Conservation (phyloP, 208 protist species). For the Willaertia magna region DNA sequence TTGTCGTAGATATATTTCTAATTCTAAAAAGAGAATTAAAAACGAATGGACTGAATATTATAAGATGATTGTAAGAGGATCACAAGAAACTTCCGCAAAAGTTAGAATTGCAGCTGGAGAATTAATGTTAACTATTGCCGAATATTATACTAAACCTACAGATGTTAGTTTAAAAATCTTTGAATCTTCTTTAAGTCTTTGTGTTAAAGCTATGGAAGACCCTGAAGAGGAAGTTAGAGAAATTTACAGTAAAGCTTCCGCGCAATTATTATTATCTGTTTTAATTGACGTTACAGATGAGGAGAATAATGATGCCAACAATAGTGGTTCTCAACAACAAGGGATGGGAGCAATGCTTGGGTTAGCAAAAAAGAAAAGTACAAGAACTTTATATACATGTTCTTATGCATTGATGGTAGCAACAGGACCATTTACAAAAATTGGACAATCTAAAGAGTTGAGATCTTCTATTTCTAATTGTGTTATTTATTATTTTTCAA, state of each 20-base stretch:
- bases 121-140: not conserved
- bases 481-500: not conserved
- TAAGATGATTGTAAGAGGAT: not conserved
- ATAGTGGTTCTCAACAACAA: too few relatives aligned
- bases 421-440: not conserved
- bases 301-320: not conserved
- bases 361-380: too few relatives aligned
- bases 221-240: not conserved
- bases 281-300: not conserved
- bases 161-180: not conserved
- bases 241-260: not conserved
- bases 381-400: too few relatives aligned
- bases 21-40: not conserved
- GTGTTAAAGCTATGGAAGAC: not conserved
- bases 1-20: not conserved
- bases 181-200: not conserved
- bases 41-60: not conserved
- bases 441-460: not conserved
- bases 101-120: not conserved
- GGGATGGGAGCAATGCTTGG: too few relatives aligned
- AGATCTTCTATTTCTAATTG: not conserved
- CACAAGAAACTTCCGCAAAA: not conserved
- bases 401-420: not conserved
- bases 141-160: not conserved
- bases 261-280: not conserved